These are phyloP conservation scores for Serendipita sp. DNA, from an alignment of 1,284 basidiomycete genomes.

Conservation along the genomic window DNA sequence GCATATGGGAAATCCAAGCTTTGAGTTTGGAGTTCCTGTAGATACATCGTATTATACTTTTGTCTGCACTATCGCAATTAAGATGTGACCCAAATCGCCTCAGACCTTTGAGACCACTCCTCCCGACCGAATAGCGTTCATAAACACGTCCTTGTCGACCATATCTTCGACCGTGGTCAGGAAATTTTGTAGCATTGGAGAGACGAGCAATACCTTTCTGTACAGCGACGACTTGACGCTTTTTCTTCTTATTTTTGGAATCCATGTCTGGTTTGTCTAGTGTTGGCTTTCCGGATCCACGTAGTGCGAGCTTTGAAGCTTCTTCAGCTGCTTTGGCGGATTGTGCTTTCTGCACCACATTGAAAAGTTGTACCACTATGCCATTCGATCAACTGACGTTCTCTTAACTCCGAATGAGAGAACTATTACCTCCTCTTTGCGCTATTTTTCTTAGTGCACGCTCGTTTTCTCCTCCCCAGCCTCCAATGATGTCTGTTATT, in stretches of 20 bases:
- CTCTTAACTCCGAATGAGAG: neutral
- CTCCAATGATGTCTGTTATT: conserved; percentile 62
- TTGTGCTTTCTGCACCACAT: conserved; percentile 67
- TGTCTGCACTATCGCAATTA: neutral
- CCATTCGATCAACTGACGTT: neutral
- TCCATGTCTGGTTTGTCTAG: conserved; percentile 46
- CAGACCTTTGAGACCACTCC: conserved; percentile 46
- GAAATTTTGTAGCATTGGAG: conserved; percentile 7
- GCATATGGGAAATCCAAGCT: conserved; percentile 29
- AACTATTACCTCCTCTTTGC: conserved; percentile 56
- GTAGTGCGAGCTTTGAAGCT: conserved; percentile 40
- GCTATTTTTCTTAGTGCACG: conserved; percentile 64
- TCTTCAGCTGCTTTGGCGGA: conserved; percentile 33
- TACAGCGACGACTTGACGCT: conserved; percentile 35
- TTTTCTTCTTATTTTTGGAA: conserved; percentile 28
- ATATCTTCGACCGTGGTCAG: conserved; percentile 23
- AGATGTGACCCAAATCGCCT: neutral
- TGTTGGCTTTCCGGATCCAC: conserved; percentile 59
- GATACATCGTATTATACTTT: neutral
- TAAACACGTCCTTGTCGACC: conserved; percentile 55
- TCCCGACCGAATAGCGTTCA: conserved; percentile 65
- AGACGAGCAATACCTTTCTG: conserved; percentile 36
- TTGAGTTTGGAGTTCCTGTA: neutral
- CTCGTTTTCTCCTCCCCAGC: conserved; percentile 70
- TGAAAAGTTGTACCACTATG: conserved; percentile 67